phyloP scores from a whole-genome alignment of 768 basidiomycete species.

The Phaffia tasmanica region DNA sequence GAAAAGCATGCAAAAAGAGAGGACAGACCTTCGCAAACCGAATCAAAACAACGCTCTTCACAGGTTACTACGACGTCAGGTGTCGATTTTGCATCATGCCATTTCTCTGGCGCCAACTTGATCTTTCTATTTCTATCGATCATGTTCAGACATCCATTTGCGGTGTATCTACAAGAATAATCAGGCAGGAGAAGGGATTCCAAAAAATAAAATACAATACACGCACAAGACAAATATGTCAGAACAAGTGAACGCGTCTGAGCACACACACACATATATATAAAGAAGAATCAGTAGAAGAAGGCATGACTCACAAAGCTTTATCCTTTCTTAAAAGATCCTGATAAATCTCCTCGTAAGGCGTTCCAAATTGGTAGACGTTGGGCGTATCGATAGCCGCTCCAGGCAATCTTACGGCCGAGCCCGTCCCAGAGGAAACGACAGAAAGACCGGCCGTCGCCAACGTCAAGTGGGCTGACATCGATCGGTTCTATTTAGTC shows the following conservation, averaged over 20 bases:
- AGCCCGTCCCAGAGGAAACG: conserved; percentile 90
- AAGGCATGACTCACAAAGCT: conserved; percentile 52
- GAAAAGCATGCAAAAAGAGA: conserved; percentile 8
- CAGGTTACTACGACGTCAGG: conserved; percentile 98
- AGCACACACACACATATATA: not conserved
- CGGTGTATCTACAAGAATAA: conserved; percentile 56
- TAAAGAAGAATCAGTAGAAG: not conserved
- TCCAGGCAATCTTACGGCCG: conserved; percentile 89
- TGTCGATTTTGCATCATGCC: conserved; percentile 80
- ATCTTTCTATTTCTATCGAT: conserved; percentile 86
- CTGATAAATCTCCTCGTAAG: conserved; percentile 89
- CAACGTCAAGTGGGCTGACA: conserved; percentile 68
- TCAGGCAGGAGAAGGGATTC: not conserved
- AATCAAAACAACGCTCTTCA: conserved; percentile 96
- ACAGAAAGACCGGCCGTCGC: conserved; percentile 66
- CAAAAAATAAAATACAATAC: no score
- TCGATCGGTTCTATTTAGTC: conserved; percentile 70
- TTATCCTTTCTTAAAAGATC: conserved; percentile 74
- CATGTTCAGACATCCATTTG: conserved; percentile 91
- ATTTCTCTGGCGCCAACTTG: conserved; percentile 86
- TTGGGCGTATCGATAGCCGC: conserved; percentile 96
- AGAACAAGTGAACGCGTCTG: not conserved
- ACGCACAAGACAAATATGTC: not conserved
- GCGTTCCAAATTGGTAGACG: conserved; percentile 91
- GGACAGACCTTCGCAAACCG: conserved; percentile 84